phyloP scores from a whole-genome alignment of 371 early-diverging fungal species.

The Cokeromyces recurvatus region DNA sequence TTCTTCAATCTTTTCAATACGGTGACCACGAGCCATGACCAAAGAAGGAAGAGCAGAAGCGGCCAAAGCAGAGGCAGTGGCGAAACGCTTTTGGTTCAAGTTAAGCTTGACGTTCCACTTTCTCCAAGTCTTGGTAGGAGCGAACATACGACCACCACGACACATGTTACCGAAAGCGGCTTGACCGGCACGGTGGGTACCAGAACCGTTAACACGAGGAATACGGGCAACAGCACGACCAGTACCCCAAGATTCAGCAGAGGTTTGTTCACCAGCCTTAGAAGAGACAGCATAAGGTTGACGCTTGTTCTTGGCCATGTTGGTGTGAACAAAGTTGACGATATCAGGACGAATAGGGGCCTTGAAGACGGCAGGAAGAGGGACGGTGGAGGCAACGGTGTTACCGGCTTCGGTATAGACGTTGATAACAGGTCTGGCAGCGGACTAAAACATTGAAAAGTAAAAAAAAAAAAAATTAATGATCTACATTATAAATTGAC shows the following conservation, averaged over 20 bases:
- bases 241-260: conserved; percentile 99
- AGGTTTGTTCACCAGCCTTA: conserved; percentile 99
- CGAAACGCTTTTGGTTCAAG: conserved; percentile 98
- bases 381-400: conserved; percentile 69
- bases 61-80: conserved; percentile 97
- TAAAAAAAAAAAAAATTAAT: neutral
- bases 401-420: conserved; percentile 83
- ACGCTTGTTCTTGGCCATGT: conserved; percentile 59
- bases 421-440: conserved; percentile 87
- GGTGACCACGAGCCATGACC: conserved; percentile 99
- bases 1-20: conserved; percentile 92
- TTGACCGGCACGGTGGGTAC: conserved; percentile 99
- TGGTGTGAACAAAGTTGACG: conserved; percentile 95
- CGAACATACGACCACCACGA: conserved; percentile 96
- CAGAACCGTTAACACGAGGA: conserved; percentile 98
- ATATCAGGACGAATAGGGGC: conserved; percentile 98
- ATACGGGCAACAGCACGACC: conserved; percentile 99
- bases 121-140: conserved; percentile 99
- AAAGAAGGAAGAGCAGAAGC: conserved; percentile 96
- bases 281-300: conserved; percentile 65
- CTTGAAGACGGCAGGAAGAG: conserved; percentile 96
- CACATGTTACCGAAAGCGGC: conserved; percentile 82
- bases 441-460: conserved; percentile 27
- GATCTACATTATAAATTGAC: neutral
- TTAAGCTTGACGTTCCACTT: conserved; percentile 99